Percentiles rank a stretch among this genome's conserved stretches.
These are phyloP conservation scores for Lactarius sp. DNA, from an alignment of 768 basidiomycete species.

Conservation along the genomic window DNA sequence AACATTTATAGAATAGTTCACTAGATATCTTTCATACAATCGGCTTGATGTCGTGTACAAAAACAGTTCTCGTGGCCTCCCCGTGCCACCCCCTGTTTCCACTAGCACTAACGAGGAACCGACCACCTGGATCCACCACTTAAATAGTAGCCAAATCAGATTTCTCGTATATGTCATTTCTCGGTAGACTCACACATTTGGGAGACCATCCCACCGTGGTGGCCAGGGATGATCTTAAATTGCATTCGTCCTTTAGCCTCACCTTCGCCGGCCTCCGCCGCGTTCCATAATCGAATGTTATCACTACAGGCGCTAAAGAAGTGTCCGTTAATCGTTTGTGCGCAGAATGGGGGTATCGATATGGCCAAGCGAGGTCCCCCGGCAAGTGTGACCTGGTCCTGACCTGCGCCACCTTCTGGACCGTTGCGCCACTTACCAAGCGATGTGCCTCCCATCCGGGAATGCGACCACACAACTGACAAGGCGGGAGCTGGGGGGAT, in stretches of 20 bases:
- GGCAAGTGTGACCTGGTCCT: slow-evolving; percentile 5
- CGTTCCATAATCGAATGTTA: slow-evolving; percentile 92
- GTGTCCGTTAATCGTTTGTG: slow-evolving; percentile 9
- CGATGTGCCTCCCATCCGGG: slow-evolving; percentile 88
- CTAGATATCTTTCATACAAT: slow-evolving; percentile 12
- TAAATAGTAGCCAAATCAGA: slow-evolving; percentile 15
- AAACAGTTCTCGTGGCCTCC: slow-evolving; percentile 82
- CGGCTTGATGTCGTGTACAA: slow-evolving; percentile 81
- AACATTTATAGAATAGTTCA: slow-evolving; percentile 8
- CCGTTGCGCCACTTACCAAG: slow-evolving; percentile 56
- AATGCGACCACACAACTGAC: slow-evolving; percentile 90
- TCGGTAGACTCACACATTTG: slow-evolving; percentile 72
- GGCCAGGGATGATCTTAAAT: slow-evolving; percentile 94
- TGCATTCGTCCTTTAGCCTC: slow-evolving; percentile 67
- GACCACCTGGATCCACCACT: slow-evolving; percentile 84
- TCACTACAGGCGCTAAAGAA: slow-evolving; percentile 76
- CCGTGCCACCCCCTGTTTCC: slow-evolving; percentile 95
- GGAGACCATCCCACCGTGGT: slow-evolving; percentile 91
- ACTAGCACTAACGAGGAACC: slow-evolving; percentile 86
- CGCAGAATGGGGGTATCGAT: slow-evolving; percentile 8
- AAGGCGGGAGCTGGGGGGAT: slow-evolving; percentile 83
- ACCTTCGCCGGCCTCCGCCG: slow-evolving; percentile 64
- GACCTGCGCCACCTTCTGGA: background rate
- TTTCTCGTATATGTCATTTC: slow-evolving; percentile 24
- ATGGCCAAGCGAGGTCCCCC: background rate